phyloP scores from a whole-genome alignment of 352 stramenopile species.

The Phytophthora cryptogea region DNA sequence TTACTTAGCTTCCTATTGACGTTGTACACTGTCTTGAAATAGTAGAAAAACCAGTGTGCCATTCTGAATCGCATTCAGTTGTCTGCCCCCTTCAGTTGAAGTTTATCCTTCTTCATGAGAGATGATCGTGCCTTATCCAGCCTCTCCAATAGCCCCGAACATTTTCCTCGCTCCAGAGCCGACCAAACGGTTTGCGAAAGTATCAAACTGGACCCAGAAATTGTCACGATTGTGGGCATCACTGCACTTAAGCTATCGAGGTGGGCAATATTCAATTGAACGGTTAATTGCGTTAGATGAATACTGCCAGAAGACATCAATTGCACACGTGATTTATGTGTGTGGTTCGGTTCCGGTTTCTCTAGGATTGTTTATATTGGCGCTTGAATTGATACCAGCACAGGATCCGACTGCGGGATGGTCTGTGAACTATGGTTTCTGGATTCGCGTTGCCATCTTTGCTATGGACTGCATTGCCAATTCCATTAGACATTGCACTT shows the following conservation, averaged over 20 bases:
- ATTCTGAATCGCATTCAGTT: too few species aligned
- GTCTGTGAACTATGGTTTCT: constrained; percentile 20
- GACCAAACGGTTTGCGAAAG: background rate
- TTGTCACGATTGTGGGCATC: background rate
- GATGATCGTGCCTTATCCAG: background rate
- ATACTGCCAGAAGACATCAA: constrained; percentile 18
- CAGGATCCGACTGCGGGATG: constrained; percentile 12
- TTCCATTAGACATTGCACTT: too few species aligned
- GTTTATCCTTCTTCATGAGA: too few species aligned
- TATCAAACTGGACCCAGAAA: background rate
- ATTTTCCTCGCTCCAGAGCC: background rate
- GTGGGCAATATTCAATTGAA: constrained; percentile 32
- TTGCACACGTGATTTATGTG: constrained; percentile 7
- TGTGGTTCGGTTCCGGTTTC: constrained; percentile 12
- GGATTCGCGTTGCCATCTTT: constrained; percentile 18
- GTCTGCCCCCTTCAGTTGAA: too few species aligned
- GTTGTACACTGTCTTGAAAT: too few species aligned
- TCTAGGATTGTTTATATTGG: constrained; percentile 5
- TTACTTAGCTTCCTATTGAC: too few species aligned
- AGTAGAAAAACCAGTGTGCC: too few species aligned
- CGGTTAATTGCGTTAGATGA: constrained; percentile 23
- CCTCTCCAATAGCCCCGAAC: background rate
- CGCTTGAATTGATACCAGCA: constrained; percentile 22
- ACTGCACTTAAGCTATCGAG: constrained; percentile 9
- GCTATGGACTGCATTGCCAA: background rate